phyloP scores from a whole-genome alignment of 768 basidiomycete species.

The Trametopsis cervina region DNA sequence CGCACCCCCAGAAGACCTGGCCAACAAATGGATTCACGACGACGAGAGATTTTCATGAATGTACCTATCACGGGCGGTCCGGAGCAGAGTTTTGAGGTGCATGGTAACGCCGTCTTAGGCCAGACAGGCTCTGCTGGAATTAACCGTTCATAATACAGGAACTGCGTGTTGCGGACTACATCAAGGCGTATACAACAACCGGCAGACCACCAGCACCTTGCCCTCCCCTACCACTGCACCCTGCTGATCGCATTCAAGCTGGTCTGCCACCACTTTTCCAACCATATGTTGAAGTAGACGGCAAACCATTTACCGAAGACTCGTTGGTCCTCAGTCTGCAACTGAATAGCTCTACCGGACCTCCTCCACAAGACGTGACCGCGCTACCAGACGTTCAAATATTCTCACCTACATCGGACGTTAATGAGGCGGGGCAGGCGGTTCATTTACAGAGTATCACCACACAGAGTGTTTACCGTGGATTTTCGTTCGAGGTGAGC shows the following conservation, averaged over 20 bases:
- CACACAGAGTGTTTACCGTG: not conserved
- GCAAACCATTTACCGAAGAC: not conserved
- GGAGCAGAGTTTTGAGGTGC: constrained; percentile 22
- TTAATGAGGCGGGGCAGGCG: constrained; percentile 1
- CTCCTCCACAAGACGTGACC: not conserved
- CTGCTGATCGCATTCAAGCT: constrained; percentile 35
- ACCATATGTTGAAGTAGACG: constrained; percentile 25
- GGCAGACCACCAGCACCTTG: constrained; percentile 42
- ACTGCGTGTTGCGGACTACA: constrained; percentile 47
- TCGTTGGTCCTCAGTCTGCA: not conserved
- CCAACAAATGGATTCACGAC: constrained; percentile 1
- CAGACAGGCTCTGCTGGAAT: constrained; percentile 1
- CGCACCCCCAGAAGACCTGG: too few relatives aligned
- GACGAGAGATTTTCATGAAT: constrained; percentile 15
- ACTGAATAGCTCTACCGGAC: not conserved
- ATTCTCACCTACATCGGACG: constrained; percentile 4
- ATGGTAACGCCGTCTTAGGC: constrained; percentile 12
- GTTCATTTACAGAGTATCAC: constrained; percentile 8
- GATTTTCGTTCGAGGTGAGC: constrained; percentile 9
- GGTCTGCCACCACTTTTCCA: constrained; percentile 47
- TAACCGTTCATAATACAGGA: constrained; percentile 33
- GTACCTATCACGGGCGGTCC: constrained; percentile 12
- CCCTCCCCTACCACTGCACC: constrained; percentile 39
- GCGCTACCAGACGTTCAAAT: constrained; percentile 7
- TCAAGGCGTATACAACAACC: constrained; percentile 39